Percentiles rank a stretch among this genome's conserved stretches.
These are phyloP conservation scores for Orbilia ellipsospora DNA, from an alignment of 2,329 filamentous ascomycete genomes.

Conservation along the genomic window DNA sequence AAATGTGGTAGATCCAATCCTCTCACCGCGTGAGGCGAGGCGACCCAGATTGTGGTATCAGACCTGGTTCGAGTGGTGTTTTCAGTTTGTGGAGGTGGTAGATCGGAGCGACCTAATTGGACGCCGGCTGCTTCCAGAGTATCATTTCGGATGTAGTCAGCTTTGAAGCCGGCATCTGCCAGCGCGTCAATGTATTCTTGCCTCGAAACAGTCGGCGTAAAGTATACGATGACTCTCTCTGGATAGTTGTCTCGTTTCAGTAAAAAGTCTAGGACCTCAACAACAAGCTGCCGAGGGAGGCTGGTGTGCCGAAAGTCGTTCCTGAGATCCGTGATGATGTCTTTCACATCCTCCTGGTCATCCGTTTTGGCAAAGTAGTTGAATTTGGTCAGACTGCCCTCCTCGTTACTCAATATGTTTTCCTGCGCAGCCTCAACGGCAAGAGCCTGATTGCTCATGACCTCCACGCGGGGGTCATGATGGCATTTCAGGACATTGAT, in stretches of 20 bases:
- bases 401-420: slow-evolving; percentile 35
- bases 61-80: slow-evolving; percentile 24
- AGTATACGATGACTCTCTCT: slow-evolving; percentile 54
- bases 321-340: slow-evolving; percentile 39
- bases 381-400: slow-evolving; percentile 36
- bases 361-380: slow-evolving; percentile 7
- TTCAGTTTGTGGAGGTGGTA: slow-evolving; percentile 11
- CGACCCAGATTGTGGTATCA: slow-evolving; percentile 46
- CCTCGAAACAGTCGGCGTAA: slow-evolving; percentile 31
- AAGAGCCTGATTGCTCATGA: slow-evolving; percentile 42
- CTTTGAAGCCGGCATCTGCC: slow-evolving; percentile 24
- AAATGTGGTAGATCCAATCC: slow-evolving; percentile 46
- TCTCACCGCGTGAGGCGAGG: slow-evolving; percentile 14
- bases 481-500: slow-evolving; percentile 24
- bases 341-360: slow-evolving; percentile 19
- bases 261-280: slow-evolving; percentile 53
- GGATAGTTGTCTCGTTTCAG: slow-evolving; percentile 59
- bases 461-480: slow-evolving; percentile 30
- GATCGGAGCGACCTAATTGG: slow-evolving; percentile 36
- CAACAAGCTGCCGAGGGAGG: slow-evolving; percentile 37
- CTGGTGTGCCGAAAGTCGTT: slow-evolving; percentile 51
- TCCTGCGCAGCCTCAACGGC: slow-evolving; percentile 43
- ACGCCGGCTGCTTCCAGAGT: slow-evolving; percentile 14
- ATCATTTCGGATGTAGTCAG: slow-evolving; percentile 26
- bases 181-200: slow-evolving; percentile 30